Conservation (phyloP, 192 early-diverging fungal species). For the Coemansia sp. region DNA sequence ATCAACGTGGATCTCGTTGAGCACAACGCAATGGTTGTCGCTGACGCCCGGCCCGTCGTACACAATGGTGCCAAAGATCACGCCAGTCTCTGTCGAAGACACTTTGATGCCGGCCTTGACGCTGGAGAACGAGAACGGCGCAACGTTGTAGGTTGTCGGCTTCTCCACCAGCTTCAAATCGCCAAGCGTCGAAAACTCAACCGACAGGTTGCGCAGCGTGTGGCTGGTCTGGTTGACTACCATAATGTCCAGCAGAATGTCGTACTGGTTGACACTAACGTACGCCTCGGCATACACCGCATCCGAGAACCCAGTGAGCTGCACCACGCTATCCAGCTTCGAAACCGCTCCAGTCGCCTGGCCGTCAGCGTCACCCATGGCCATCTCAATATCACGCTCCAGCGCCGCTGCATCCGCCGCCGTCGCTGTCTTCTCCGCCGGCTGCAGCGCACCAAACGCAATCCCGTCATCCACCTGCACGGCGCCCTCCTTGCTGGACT, state of each 20-base stretch:
- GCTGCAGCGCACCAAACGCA: constrained; percentile 74
- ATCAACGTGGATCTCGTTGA: constrained; percentile 98
- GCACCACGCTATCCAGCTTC: constrained; percentile 91
- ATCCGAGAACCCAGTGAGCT: constrained; percentile 96
- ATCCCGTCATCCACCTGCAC: constrained; percentile 91
- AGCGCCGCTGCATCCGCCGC: constrained; percentile 67
- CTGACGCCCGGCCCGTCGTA: constrained; percentile 93
- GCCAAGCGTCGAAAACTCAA: constrained; percentile 98
- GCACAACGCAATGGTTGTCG: constrained; percentile 89
- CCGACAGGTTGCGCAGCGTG: constrained; percentile 94
- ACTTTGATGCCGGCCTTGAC: constrained; percentile 99
- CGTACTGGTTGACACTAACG: constrained; percentile 95
- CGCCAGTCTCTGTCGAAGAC: constrained; percentile 96
- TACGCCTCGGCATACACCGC: constrained; percentile 99
- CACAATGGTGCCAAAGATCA: constrained; percentile 98
- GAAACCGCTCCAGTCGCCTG: constrained; percentile 72
- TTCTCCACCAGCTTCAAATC: constrained; percentile 97
- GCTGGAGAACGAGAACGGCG: constrained; percentile 89
- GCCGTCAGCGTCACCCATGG: constrained; percentile 73
- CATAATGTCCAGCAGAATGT: constrained; percentile 94
- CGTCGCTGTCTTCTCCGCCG: constrained; percentile 63
- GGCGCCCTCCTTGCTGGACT: constrained; percentile 28
- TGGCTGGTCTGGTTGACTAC: constrained; percentile 96
- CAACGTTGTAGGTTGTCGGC: constrained; percentile 83
- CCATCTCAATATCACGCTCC: constrained; percentile 87